These are phyloP conservation scores for Cyberlindnera bimundalis DNA, from an alignment of 805 yeast species.

Conservation along the genomic window DNA sequence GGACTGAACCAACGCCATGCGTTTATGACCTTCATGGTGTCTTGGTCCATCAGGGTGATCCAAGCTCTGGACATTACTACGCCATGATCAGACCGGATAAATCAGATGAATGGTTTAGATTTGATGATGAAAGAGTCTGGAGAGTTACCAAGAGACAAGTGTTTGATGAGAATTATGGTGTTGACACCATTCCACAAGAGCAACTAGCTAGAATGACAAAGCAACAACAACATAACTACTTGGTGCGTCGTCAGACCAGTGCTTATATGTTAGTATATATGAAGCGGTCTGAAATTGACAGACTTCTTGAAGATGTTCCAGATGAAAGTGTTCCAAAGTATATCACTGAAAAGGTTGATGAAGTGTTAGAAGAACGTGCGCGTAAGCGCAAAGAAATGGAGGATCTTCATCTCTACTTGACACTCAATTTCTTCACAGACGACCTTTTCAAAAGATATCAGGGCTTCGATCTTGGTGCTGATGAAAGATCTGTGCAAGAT, in stretches of 20 bases:
- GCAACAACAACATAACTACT: conserved; percentile 58
- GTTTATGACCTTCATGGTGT: conserved; percentile 88
- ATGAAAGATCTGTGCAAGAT: conserved; percentile 43
- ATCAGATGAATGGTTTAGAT: conserved; percentile 75
- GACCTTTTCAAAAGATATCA: conserved; percentile 53
- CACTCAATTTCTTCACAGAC: conserved; percentile 53
- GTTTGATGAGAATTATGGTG: conserved; percentile 90
- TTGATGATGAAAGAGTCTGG: conserved; percentile 95
- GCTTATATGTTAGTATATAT: conserved; percentile 97
- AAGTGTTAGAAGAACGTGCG: conserved; percentile 58
- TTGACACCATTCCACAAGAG: conserved; percentile 50
- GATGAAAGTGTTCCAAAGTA: conserved; percentile 63
- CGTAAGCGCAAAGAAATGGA: conserved; percentile 54
- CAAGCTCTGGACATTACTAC: conserved; percentile 94
- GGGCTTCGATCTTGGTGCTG: conserved; percentile 77
- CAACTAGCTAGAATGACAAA: conserved; percentile 51
- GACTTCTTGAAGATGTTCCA: conserved; percentile 54
- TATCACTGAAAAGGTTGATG: conserved; percentile 60
- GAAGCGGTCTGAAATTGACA: conserved; percentile 54
- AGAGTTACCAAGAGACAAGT: conserved; percentile 81
- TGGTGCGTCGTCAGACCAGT: conserved; percentile 78
- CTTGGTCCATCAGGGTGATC: conserved; percentile 92
- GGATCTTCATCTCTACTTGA: conserved; percentile 65
- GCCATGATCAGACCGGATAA: conserved; percentile 83
- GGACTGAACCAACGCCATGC: conserved; percentile 52